A percentile compares a stretch with the other conserved stretches of the same genome.
phyloP scores from a whole-genome alignment of 31 red algal species.

The Porphyra umbilicalis region DNA sequence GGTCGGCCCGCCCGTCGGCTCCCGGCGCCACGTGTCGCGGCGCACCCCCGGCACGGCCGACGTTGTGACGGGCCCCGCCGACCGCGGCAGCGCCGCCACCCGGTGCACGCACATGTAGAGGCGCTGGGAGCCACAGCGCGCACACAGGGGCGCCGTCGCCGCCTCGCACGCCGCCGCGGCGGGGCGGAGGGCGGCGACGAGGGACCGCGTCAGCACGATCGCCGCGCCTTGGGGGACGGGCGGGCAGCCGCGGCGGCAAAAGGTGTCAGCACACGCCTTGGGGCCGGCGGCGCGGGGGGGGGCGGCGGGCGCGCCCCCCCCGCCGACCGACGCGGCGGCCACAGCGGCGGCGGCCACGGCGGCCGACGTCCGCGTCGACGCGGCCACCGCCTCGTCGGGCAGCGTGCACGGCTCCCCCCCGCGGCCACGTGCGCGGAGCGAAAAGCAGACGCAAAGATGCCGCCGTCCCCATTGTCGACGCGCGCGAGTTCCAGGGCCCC shows the following conservation, averaged over 20 bases:
- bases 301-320: not conserved
- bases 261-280: constrained; percentile 23
- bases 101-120: constrained; percentile 74
- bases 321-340: not conserved
- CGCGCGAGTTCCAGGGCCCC: constrained; percentile 57
- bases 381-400: not conserved
- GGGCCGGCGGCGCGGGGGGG: not conserved
- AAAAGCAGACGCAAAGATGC: constrained; percentile 37
- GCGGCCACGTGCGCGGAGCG: constrained; percentile 1
- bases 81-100: constrained; percentile 14
- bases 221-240: constrained; percentile 66
- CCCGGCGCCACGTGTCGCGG: constrained; percentile 43
- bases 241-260: constrained; percentile 64
- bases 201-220: constrained; percentile 50
- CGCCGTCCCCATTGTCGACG: constrained; percentile 79
- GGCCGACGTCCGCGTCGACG: not conserved
- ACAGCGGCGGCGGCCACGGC: too few species aligned
- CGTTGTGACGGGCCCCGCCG: constrained; percentile 6
- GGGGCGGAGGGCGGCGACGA: constrained; percentile 63
- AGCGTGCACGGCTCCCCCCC: not conserved
- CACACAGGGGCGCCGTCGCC: constrained; percentile 46
- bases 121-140: constrained; percentile 80
- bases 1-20: constrained; percentile 24
- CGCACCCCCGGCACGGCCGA: constrained; percentile 8
- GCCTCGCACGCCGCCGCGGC: constrained; percentile 57